Evolutionary conservation across 495 filamentous ascomycete species (phyloP), one percentile per base, ranked within the genome.

Genomic region (Penicillium soppii): DNA sequence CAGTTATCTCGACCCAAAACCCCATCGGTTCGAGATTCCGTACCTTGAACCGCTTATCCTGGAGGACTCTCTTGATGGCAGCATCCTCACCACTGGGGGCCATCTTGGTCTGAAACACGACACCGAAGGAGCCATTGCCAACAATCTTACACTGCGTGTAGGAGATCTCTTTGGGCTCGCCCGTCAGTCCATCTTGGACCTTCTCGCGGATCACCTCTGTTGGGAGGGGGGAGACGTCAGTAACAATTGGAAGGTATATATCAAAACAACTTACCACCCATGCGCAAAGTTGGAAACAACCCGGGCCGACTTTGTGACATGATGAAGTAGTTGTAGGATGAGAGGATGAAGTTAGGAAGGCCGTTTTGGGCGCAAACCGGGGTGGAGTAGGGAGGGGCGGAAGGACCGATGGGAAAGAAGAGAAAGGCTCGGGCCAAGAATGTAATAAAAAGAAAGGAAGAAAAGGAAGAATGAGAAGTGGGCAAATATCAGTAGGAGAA

Each of bases 131-230:
- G 46, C 94, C 94, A 72, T 98, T 98, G 61, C 94, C 94, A n/a
- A 98, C 94, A 56, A 98, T 97, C 77, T 98, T 98, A 76, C 94
- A 98, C 69, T 98, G 94, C 36, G 94, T 97, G 64, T 98, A 98
- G 66, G 94, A 90, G 74, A 98, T 87, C 62, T 98, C 94, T 68
- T 87, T 88, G 52, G 89, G 91, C 66, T 98, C 95, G 43, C 94
- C 94, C 1, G 94, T 97, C 59, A 95, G 76, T 62, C 94, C 94
- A 82, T 98, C 94, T 74, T 98, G 94, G 55, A 98, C 94, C 76
- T 95, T 97, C 75, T 98, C 94, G 61, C 92, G 90, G 62, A 98
- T 91, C 48, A 97, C 89, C 79, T 98, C 94, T 98, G 70, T 15
- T 37, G 23, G 19, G 43, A 38, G 15, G 25, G 30, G 20, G 49